Evolutionary conservation across 2,329 filamentous ascomycete genomes (phyloP), one percentile per base, ranked within the genome.

Genomic region (Beauveria bassiana): DNA sequence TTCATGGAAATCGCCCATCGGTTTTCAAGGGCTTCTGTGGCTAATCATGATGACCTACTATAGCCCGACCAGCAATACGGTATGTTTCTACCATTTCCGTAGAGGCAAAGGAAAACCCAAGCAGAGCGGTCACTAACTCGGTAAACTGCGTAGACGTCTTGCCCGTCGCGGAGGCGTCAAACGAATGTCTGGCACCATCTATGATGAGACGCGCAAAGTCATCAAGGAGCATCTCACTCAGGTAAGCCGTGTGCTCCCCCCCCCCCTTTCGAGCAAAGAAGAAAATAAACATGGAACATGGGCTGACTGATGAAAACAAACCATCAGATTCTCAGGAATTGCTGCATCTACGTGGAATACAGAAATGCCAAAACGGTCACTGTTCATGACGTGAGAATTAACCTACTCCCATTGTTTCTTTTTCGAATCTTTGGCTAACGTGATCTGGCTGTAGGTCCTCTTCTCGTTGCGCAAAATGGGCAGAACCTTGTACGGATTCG

Each of bases 101-200:
- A 38, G 8, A 46, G 18, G 9, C 7, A 2, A 46, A 46, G 9
- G 3, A 22, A 46, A 2, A 12, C 5, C 5, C 3, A 22, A 5
- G 3, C 20, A 9, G 20, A 46, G 45, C n/a, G 5, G 9, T n/a
- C n/a, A 28, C 49, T 51, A 34, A 51, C n/a, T 12, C 3, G 34
- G 1, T 9, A 1, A 5, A 14, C 7, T 5, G 16, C n/a, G 12
- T 49, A 86, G 88, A 66, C 86, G 89, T 46, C 74, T 93, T 0
- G 90, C 90, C 1, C 83, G 90, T 6, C 85, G 90, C 7, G 90
- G 89, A 1, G 90, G 90, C 0, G 86, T 93, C 0, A 92, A 92
- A 70, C 79, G 89, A 0, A 91, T 93, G 9, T 87, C 86, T 0
- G 81, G 70, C 0, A 65, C 51, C 0, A 86, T 92, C 3, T 93